Percentiles rank a stretch among this genome's conserved stretches.
Conservation (phyloP, 495 filamentous ascomycete species). For the Neurospora sp. region DNA sequence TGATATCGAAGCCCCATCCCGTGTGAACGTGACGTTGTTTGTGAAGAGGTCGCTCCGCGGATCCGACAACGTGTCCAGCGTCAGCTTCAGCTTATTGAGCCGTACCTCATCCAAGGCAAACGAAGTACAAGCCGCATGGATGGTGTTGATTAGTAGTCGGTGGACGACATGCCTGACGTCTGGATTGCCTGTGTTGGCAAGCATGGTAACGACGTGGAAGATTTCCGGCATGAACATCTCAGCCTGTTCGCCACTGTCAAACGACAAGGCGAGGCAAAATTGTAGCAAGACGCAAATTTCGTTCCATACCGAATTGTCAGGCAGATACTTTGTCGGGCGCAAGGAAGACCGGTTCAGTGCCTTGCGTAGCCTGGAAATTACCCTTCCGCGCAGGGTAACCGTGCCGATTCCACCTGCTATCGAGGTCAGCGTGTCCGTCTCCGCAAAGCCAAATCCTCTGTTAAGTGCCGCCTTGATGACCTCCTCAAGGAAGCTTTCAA, state of each 20-base stretch:
- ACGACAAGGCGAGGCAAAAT: conserved; percentile 53
- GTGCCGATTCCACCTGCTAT: conserved; percentile 50
- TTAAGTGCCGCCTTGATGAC: conserved; percentile 48
- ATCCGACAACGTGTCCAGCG: conserved; percentile 46
- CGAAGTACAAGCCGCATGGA: conserved; percentile 55
- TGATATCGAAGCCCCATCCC: conserved; percentile 35
- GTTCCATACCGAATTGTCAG: conserved; percentile 53
- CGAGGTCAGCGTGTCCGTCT: conserved; percentile 50
- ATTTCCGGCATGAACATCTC: conserved; percentile 56
- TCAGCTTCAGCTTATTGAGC: conserved; percentile 40
- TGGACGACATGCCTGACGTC: conserved; percentile 47
- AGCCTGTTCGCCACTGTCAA: conserved; percentile 52
- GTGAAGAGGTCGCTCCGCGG: conserved; percentile 39
- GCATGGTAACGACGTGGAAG: conserved; percentile 58
- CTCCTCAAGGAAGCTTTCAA: conserved; percentile 56
- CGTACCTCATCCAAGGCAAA: conserved; percentile 46
- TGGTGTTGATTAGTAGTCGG: conserved; percentile 49
- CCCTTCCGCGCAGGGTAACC: conserved; percentile 48
- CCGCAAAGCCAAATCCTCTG: conserved; percentile 44
- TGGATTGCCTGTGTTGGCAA: conserved; percentile 49
- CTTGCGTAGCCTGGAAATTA: conserved; percentile 52
- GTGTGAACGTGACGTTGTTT: conserved; percentile 23
- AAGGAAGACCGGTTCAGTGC: conserved; percentile 53
- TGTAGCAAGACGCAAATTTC: conserved; percentile 55
- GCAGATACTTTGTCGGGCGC: conserved; percentile 47